Conservation (phyloP, 768 basidiomycete genomes). For the Tricholoma flavovirens region DNA sequence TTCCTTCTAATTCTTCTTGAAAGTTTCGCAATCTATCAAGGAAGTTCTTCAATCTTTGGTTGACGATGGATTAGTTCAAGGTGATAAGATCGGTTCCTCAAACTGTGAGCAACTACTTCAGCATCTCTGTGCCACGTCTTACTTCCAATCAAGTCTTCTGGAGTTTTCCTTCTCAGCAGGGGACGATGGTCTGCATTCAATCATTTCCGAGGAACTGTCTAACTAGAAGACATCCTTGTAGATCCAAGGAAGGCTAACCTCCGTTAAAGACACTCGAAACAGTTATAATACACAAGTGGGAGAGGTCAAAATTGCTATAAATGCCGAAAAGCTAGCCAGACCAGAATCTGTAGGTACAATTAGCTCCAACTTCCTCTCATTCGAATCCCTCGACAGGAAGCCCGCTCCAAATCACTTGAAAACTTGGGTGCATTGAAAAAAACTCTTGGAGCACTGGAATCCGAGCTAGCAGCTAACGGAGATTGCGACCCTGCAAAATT, state of each 20-base stretch:
- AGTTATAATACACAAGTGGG: constrained; percentile 39
- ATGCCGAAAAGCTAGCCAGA: constrained; percentile 46
- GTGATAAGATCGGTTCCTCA: constrained; percentile 91
- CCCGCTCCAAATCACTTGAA: constrained; percentile 48
- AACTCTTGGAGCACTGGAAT: constrained; percentile 46
- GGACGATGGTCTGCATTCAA: constrained; percentile 54
- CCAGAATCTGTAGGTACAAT: constrained; percentile 46
- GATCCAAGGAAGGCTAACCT: constrained; percentile 53
- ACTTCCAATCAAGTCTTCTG: constrained; percentile 65
- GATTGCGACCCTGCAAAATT: constrained; percentile 81
- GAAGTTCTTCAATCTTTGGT: constrained; percentile 85
- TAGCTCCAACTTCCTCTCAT: neutral
- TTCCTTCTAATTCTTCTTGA: neutral
- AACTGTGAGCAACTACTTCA: constrained; percentile 60
- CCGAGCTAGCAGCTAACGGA: constrained; percentile 72
- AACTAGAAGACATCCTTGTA: constrained; percentile 18
- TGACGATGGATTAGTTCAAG: constrained; percentile 79
- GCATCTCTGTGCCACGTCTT: constrained; percentile 16
- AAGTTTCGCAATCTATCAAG: constrained; percentile 88
- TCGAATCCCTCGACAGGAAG: constrained; percentile 36
- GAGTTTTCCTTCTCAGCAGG: constrained; percentile 90
- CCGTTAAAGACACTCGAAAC: constrained; percentile 41
- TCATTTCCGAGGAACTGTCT: neutral
- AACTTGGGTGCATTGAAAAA: constrained; percentile 43
- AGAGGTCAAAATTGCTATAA: constrained; percentile 44